Evolutionary conservation across 805 yeast species (phyloP).

Genomic region (Komagataella pastoris): DNA sequence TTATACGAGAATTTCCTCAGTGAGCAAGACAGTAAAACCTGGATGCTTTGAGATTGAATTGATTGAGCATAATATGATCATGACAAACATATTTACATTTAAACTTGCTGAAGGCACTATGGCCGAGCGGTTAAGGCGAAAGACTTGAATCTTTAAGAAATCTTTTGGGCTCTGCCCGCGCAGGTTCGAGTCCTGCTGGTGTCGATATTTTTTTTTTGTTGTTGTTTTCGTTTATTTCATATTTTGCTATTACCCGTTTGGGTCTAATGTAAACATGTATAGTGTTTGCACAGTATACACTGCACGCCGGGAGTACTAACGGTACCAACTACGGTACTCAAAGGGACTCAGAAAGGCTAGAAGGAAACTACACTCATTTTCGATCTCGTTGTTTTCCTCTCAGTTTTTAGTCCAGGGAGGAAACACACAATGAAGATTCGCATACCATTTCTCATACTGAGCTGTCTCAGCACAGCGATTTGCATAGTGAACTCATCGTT

Average conservation of each 20-base stretch:
- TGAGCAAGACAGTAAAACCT: too few relatives aligned
- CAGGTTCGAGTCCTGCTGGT: constrained; percentile 3
- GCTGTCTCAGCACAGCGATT: neutral
- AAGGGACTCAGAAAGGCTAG: too few relatives aligned
- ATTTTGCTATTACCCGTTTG: neutral
- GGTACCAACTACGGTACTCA: too few relatives aligned
- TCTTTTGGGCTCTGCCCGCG: constrained; percentile 3
- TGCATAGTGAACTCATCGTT: neutral
- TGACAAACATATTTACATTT: too few relatives aligned
- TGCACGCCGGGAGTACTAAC: too few relatives aligned
- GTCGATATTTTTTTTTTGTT: neutral
- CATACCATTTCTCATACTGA: neutral
- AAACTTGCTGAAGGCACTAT: neutral
- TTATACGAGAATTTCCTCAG: too few relatives aligned
- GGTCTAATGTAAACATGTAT: neutral
- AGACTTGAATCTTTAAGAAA: constrained; percentile 1
- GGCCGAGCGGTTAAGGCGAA: constrained; percentile 3
- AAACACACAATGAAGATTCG: neutral
- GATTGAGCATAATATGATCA: too few relatives aligned
- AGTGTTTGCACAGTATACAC: too few relatives aligned
- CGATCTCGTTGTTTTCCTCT: neutral
- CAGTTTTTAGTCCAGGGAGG: neutral
- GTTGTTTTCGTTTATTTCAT: too few relatives aligned
- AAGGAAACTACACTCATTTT: neutral
- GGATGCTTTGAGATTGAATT: too few relatives aligned